phyloP scores from a whole-genome alignment of 371 early-diverging fungal species.

The Mucor velutinosus region DNA sequence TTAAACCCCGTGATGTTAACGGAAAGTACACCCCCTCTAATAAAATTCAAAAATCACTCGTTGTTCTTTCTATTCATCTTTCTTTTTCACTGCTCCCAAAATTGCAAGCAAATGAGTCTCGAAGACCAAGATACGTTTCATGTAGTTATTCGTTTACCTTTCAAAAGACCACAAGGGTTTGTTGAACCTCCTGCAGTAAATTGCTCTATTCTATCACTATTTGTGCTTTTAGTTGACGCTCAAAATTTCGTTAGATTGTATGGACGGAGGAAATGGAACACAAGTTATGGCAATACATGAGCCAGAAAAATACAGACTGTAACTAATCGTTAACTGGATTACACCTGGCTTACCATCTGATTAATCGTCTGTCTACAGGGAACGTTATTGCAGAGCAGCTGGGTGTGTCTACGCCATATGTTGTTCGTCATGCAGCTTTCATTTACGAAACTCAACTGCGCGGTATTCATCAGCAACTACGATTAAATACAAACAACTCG shows the following conservation, averaged over 20 bases:
- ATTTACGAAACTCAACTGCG: slow-evolving; percentile 66
- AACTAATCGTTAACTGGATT: slow-evolving; percentile 8
- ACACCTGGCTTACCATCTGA: not conserved
- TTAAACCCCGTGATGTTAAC: not conserved
- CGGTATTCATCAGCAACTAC: slow-evolving; percentile 59
- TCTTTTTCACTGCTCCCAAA: not conserved
- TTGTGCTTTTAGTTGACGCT: not conserved
- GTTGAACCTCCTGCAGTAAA: slow-evolving; percentile 59
- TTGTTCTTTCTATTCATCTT: not conserved
- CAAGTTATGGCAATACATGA: slow-evolving; percentile 61
- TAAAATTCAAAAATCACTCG: not conserved
- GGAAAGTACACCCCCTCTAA: not conserved
- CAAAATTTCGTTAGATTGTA: slow-evolving; percentile 43
- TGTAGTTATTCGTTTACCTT: slow-evolving; percentile 62
- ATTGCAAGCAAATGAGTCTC: not conserved
- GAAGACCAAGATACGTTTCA: slow-evolving; percentile 41
- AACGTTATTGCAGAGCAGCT: slow-evolving; percentile 58
- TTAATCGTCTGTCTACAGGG: slow-evolving; percentile 38
- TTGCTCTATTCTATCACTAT: not conserved
- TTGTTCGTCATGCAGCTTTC: slow-evolving; percentile 63
- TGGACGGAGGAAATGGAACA: slow-evolving; percentile 73
- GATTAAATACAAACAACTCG: slow-evolving; percentile 25
- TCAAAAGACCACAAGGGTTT: slow-evolving; percentile 57
- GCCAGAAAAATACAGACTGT: slow-evolving; percentile 66
- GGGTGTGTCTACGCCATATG: slow-evolving; percentile 56